These are phyloP conservation scores for Lagerstroemia speciosa DNA, from an alignment of 345 rosid genomes.

Conservation along the genomic window DNA sequence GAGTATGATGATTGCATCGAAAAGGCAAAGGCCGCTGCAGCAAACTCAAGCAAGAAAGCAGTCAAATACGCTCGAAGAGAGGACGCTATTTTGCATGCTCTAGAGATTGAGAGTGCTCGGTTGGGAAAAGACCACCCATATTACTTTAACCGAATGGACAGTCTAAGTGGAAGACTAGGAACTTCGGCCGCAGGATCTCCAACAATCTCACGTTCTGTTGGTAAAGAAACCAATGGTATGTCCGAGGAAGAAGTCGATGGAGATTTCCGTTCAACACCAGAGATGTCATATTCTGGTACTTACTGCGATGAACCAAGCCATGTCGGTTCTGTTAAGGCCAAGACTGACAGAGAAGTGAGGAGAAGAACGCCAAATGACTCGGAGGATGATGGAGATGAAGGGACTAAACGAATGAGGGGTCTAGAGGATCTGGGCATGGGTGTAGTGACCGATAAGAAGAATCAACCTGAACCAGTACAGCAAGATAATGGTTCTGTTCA, in stretches of 20 bases:
- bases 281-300: conserved; percentile 56
- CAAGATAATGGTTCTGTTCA: conserved; percentile 28
- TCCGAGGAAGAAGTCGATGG: conserved; percentile 31
- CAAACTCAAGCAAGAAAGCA: conserved; percentile 54
- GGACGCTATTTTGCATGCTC: conserved; percentile 89
- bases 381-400: conserved; percentile 94
- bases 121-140: conserved; percentile 43
- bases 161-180: conserved; percentile 26
- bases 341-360: conserved; percentile 45
- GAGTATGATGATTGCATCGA: conserved; percentile 77
- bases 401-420: conserved; percentile 95
- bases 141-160: conserved; percentile 20
- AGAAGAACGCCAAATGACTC: conserved; percentile 94
- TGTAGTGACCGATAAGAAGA: conserved; percentile 37
- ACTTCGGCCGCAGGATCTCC: conserved; percentile 42
- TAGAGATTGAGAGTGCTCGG: conserved; percentile 75
- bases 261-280: conserved; percentile 41
- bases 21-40: conserved; percentile 78
- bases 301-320: conserved; percentile 59
- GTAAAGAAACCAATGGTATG: conserved; percentile 36
- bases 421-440: conserved; percentile 82
- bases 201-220: conserved; percentile 32
- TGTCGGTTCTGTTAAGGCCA: conserved; percentile 36
- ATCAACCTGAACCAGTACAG: conserved; percentile 22
- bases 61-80: conserved; percentile 88